Evolutionary conservation across 1,284 basidiomycete genomes (phyloP), one percentile per base, ranked within the genome.

Genomic region (Marasmius sp.): DNA sequence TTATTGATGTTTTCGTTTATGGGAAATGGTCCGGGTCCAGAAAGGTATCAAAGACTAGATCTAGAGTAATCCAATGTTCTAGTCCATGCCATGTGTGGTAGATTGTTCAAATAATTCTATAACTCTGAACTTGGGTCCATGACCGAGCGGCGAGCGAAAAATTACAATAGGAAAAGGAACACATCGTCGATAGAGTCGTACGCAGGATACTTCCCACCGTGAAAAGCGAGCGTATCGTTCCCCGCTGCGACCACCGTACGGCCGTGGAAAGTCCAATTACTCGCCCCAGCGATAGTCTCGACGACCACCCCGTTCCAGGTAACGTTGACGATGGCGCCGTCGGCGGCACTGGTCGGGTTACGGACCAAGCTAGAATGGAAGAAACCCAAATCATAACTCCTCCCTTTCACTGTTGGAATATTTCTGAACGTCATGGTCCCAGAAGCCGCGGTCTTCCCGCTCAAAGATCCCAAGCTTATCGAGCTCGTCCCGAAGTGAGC

Each of bases 171-270:
- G 20, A 38, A 54, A 5, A 54, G 52, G 34, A 54, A 54, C 36
- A 54, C 52, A n/a, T 54, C 52, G 37, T 54, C 52, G 16, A 54
- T 54, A n/a, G 38, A 54, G 16, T 54, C 34, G 34, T 36, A 54
- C 20, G 52, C 52, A 14, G 52, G 52, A 36, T 16, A 37, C 36
- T n/a, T 54, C 9, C 52, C 52, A 3, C 52, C 52, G n/a, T 37
- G 34, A n/a, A 54, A 54, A 14, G 52, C 52, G n/a, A 54, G 34
- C 33, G 52, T 54, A 18, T 54, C 52, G 16, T 54, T 54, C 11
- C 52, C 52, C 6, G 33, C 20, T 9, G 52, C 52, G 5, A 18
- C 34, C n/a, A 54, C 11, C 11, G 52, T 54, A 1, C 38, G 20
- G 3, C 52, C 52, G 36, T 54, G 52, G 52, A 54, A 54, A 34